Base-by-base conservation (phyloP, 2,329 filamentous ascomycete genomes). In the Cordyceps sp. region DNA sequence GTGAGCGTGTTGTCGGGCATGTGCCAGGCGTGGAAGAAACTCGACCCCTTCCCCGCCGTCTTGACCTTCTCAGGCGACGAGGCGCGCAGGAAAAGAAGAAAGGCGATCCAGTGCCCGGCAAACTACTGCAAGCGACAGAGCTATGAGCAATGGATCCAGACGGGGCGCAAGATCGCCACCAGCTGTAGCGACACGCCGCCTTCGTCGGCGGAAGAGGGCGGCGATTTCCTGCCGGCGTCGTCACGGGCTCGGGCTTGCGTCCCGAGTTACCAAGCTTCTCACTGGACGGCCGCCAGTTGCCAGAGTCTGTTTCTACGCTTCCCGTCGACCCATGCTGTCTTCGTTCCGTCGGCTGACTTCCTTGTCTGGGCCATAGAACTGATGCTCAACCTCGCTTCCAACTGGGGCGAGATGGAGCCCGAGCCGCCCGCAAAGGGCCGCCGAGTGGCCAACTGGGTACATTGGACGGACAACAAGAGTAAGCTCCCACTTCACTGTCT, bases 391-490 rank as follows among this genome's bases (percentile, higher is more conserved):
- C 24, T 32, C 2, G 24, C 16, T 4, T 21, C 31, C 2, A 32
- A 32, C 19, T 32, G 31, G 31, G 31, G 24, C 12, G 18, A 32
- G 19, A 10, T 32, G 24, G 31, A 32, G 15, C 24, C 31, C 2
- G 19, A 7, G 27, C 27, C 24, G 2, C 24, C 23, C 2, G 23
- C 7, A 3, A 27, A 18, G 5, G 18, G 14, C 6, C 10, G 18
- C 18, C 17, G 23, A 16, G 6, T 6, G 9, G 14, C 15, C 17
- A 22, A 27, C n/a, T 32, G 31, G 31, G 24, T 32, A 6, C 7
- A 13, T 19, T 32, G 31, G 31, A 9, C 7, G 8, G 25, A 32
- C 2, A 16, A 9, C 12, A 18, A 9, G 7, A 26, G 31, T 32
- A n/a, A 19, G 30, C 3, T 16, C 7, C 10, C 23, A 4, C 22